Base-by-base conservation (phyloP, 345 rosid genomes). In the Cardiospermum halicacabum region DNA sequence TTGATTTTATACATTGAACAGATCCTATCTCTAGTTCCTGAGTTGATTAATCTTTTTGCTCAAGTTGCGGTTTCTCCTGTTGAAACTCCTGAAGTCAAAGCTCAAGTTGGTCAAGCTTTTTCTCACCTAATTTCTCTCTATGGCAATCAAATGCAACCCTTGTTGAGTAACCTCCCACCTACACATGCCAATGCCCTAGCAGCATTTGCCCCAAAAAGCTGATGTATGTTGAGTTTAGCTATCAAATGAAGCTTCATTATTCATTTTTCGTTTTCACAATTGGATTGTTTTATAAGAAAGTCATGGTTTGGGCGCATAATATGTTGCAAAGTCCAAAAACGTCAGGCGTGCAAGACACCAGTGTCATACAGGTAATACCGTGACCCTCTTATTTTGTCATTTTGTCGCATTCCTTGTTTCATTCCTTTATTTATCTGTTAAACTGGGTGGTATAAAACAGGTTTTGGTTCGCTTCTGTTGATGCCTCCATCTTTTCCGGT, bases 141-240 rank as follows among this genome's bases (percentile, higher is more conserved):
- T 36, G 96, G 98, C 27, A 80, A 87, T 63, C 97, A 91, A 86
- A 84, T 95, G 87, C 92, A 91, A 58, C 97, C 92, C 11, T 50
- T 91, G 40, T 58, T 95, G 57, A 82, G 87, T 73, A 77, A 49
- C 75, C 76, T 95, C 39, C 78, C 99, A 2, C 90, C 94, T 7
- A 77, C 84, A 55, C 96, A 87, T 67, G 98, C 99, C 28, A 87
- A 81, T 71, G 94, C 85, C 53, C 74, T 95, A 21, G 89, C 97
- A 68, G 74, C 86, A 32, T 86, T 84, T 77, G 87, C 91, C 70
- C 78, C 94, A 3, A 71, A 71, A 53, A 74, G 85, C 74, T 90
- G 80, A 88, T 49, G 21, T 36, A 56, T 11, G 37, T 59, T 19
- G 43, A 57, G 37, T 24, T 4, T 26, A 50, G 39, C 27, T n/a